Conservation (phyloP, 768 basidiomycete genomes). For the Baorangia bicolor region DNA sequence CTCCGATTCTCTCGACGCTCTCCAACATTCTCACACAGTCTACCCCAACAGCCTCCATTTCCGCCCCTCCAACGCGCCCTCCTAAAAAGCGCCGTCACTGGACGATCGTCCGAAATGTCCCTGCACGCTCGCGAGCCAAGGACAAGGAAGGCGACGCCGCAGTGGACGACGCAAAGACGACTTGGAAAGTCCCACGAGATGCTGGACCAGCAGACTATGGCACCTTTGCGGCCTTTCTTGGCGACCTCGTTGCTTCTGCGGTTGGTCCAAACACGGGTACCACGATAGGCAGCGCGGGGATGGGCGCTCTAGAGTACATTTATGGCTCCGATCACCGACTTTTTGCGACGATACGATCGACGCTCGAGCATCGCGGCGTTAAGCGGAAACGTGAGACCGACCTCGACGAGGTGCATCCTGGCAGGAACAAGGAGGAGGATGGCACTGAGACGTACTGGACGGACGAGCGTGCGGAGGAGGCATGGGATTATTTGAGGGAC, state of each 20-base stretch:
- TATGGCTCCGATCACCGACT: conserved; percentile 20
- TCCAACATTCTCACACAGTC: neutral
- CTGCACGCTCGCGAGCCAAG: conserved; percentile 46
- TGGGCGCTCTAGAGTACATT: conserved; percentile 4
- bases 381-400: conserved; percentile 21
- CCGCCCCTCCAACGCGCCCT: neutral
- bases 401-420: neutral
- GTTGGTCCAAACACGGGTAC: conserved; percentile 20
- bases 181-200: conserved; percentile 53
- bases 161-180: conserved; percentile 33
- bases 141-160: conserved; percentile 50
- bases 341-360: conserved; percentile 40
- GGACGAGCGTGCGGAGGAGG: conserved; percentile 46
- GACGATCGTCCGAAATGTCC: conserved; percentile 53
- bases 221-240: conserved; percentile 53
- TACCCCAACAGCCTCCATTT: neutral
- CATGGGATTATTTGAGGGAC: conserved; percentile 66
- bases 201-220: conserved; percentile 61
- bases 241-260: conserved; percentile 38
- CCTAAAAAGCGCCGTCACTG: conserved; percentile 53
- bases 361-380: conserved; percentile 25
- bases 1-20: conserved; percentile 15
- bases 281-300: neutral
- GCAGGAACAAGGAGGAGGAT: conserved; percentile 3
- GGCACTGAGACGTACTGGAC: conserved; percentile 45